Evolutionary conservation across 345 rosid genomes (phyloP).

Genomic region (Pugionium cornutum): DNA sequence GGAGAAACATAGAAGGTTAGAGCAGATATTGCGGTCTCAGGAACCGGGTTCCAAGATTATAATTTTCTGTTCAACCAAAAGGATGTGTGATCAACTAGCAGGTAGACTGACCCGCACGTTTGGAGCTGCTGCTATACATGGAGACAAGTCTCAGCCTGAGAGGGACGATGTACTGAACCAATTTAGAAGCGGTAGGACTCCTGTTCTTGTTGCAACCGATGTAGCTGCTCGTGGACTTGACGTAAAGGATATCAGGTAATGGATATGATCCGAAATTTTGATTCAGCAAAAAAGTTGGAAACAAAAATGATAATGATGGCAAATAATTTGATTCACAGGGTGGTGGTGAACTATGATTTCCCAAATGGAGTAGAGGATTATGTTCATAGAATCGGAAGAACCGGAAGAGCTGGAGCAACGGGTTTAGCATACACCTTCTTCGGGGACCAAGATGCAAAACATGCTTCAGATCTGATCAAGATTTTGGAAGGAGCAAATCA

Average conservation of each 20-base stretch:
- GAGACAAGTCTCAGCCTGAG: constrained; percentile 84
- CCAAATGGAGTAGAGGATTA: constrained; percentile 97
- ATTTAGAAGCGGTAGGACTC: constrained; percentile 79
- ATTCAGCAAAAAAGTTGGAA: not conserved
- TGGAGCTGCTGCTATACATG: constrained; percentile 90
- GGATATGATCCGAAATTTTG: not conserved
- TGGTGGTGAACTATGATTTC: constrained; percentile 90
- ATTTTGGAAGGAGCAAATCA: constrained; percentile 90
- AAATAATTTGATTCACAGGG: constrained; percentile 52
- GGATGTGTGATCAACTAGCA: constrained; percentile 84
- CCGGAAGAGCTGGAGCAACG: constrained; percentile 97
- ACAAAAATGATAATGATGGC: not conserved
- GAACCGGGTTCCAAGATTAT: constrained; percentile 82
- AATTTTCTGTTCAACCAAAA: constrained; percentile 80
- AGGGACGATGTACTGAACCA: constrained; percentile 74
- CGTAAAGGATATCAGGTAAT: constrained; percentile 83
- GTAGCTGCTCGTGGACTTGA: constrained; percentile 95
- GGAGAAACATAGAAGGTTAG: constrained; percentile 88
- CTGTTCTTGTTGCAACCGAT: constrained; percentile 87
- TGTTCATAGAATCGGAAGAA: constrained; percentile 97
- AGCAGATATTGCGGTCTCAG: constrained; percentile 84
- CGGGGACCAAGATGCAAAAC: constrained; percentile 82
- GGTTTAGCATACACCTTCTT: constrained; percentile 86
- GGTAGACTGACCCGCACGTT: constrained; percentile 64
- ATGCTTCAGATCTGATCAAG: constrained; percentile 85